Percentiles rank a stretch among this genome's conserved stretches.
These are phyloP conservation scores for Pseudoperonospora humuli DNA, from an alignment of 352 stramenopile species.

Conservation along the genomic window DNA sequence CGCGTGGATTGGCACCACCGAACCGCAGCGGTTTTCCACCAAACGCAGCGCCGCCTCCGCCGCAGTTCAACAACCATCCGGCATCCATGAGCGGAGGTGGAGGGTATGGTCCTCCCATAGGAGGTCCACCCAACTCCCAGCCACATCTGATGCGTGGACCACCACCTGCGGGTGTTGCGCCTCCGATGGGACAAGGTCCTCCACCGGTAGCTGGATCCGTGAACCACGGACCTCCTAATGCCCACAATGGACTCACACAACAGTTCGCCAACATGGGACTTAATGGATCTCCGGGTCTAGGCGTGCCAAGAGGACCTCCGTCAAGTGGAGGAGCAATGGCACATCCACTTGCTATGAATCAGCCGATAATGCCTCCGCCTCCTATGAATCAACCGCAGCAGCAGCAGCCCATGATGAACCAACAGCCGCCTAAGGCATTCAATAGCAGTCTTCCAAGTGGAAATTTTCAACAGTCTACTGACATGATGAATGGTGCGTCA, in stretches of 20 bases:
- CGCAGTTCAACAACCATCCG: conserved; percentile 12
- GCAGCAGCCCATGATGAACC: conserved; percentile 15
- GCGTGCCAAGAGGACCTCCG: conserved; percentile 12
- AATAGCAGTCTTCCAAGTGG: conserved; percentile 49
- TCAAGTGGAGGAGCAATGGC: conserved; percentile 27
- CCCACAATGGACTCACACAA: conserved; percentile 32
- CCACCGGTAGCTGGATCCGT: conserved; percentile 14
- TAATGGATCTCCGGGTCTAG: conserved; percentile 28
- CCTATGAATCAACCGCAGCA: not conserved
- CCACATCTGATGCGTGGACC: conserved; percentile 21
- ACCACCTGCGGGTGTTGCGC: conserved; percentile 8
- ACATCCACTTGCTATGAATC: conserved; percentile 5
- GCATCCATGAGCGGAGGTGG: conserved; percentile 28
- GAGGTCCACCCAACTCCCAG: conserved; percentile 11
- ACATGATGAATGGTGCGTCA: conserved; percentile 64
- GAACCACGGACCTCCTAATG: conserved; percentile 8
- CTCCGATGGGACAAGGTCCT: conserved; percentile 20
- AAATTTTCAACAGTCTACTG: conserved; percentile 72
- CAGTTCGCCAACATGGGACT: conserved; percentile 72
- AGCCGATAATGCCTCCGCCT: not conserved
- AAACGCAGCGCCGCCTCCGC: conserved; percentile 17
- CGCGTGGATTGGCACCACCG: conserved; percentile 22
- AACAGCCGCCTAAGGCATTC: conserved; percentile 11
- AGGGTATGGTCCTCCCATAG: conserved; percentile 12
- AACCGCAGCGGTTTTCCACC: conserved; percentile 24